A percentile compares a stretch with the other conserved stretches of the same genome.
Conservation (phyloP, 306 rosid genomes). For the Rosa lucieae region DNA sequence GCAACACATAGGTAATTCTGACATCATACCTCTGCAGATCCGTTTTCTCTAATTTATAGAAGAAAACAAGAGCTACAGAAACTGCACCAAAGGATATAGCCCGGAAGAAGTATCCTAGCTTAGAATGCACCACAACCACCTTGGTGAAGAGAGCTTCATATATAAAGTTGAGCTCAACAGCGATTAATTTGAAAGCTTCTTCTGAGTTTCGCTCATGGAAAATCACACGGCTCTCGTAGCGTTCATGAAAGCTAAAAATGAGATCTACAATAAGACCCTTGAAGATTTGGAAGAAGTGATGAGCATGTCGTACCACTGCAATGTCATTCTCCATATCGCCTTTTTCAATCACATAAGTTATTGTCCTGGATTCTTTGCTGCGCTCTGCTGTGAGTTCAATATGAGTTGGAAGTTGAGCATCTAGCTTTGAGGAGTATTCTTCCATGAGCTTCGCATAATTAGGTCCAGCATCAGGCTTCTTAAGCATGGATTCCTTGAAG, state of each 20-base stretch:
- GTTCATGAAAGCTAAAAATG: slow-evolving; percentile 34
- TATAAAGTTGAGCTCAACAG: slow-evolving; percentile 47
- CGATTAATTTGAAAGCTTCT: slow-evolving; percentile 34
- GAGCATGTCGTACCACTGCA: slow-evolving; percentile 25
- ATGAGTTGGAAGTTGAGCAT: slow-evolving; percentile 29
- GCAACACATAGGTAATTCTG: slow-evolving; percentile 33
- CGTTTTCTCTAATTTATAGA: slow-evolving; percentile 19
- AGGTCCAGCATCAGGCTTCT: slow-evolving; percentile 37
- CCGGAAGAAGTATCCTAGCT: slow-evolving; percentile 11
- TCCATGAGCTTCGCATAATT: slow-evolving; percentile 49
- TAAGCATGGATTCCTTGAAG: slow-evolving; percentile 33
- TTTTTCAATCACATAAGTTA: background rate
- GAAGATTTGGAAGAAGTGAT: slow-evolving; percentile 32
- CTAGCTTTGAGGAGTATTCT: slow-evolving; percentile 20
- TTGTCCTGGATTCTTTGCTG: slow-evolving; percentile 5
- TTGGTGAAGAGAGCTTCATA: slow-evolving; percentile 53
- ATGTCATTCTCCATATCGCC: background rate
- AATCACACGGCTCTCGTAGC: slow-evolving; percentile 28
- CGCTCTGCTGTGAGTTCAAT: slow-evolving; percentile 29
- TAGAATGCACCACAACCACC: slow-evolving; percentile 21
- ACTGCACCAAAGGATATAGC: slow-evolving; percentile 16
- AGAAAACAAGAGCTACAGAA: slow-evolving; percentile 24
- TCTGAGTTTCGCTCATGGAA: background rate
- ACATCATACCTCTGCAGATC: slow-evolving; percentile 27
- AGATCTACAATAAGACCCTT: slow-evolving; percentile 45